Evolutionary conservation across 805 yeast genomes (phyloP), one percentile per base, ranked within the genome.

Genomic region (Cephaloascus albidus): DNA sequence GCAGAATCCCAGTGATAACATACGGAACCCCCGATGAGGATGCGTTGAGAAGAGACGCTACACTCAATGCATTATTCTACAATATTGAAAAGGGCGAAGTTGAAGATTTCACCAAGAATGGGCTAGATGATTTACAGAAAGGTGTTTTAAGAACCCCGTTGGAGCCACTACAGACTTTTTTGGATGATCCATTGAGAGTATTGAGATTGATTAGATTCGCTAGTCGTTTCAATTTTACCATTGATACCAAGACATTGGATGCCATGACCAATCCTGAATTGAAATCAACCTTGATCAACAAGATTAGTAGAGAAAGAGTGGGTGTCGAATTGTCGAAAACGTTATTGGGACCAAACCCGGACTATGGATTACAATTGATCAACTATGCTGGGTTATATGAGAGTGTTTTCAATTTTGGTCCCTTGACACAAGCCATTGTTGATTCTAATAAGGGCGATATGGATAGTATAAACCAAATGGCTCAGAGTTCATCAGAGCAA

Each of bases 151-250:
- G 96, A 40, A 93, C 98, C 0, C 99, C 99, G 0, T 66, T 93
- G 39, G 81, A 77, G 23, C 95, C 98, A 4, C 55, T 70, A 33
- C 77, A 82, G 51, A 93, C 99, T 1, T 93, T 93, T 51, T 52
- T 81, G 36, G 99, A 93, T 54, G 99, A 93, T 58, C 99, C 99
- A 1, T 69, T 93, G 43, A 71, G 99, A 43, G 93, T 90, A 2
- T 59, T 93, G 41, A 69, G 99, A 44, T 62, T 93, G 41, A 74
- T 93, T 20, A 66, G 99, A 47, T 93, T 93, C 64, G 93, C 96
- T 0, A 70, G 85, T 27, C 75, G 86, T 41, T 86, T 83, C 52
- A 68, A 76, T 36, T 93, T 89, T 53, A 49, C 48, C 1, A 71
- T 93, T 26, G 94, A 80, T 6, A 49, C 55, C 0, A 72, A 68